These are phyloP conservation scores for Paxillus involutus DNA, from an alignment of 768 basidiomycete species.

Conservation along the genomic window DNA sequence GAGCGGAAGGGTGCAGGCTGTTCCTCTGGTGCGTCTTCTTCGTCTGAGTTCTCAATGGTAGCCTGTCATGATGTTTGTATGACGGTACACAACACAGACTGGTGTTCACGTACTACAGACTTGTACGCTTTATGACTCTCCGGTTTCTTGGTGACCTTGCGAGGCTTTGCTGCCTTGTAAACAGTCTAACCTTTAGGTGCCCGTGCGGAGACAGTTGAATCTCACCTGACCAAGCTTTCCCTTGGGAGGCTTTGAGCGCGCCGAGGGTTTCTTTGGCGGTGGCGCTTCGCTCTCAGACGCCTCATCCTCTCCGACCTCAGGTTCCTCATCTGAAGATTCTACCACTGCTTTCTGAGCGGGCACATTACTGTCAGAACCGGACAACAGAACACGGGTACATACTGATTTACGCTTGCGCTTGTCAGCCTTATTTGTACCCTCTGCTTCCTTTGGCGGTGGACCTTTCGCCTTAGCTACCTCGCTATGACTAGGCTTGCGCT, in stretches of 20 bases:
- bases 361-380: neutral
- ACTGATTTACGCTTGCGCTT: conserved; percentile 15
- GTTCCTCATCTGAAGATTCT: neutral
- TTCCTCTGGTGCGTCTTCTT: conserved; percentile 11
- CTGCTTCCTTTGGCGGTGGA: neutral
- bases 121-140: conserved; percentile 24
- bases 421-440: neutral
- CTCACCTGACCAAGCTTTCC: conserved; percentile 3
- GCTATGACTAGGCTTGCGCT: conserved; percentile 3
- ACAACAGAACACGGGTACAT: neutral
- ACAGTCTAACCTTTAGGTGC: neutral
- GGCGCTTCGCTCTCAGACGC: conserved; percentile 2
- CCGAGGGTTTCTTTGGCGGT: conserved; percentile 11
- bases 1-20: conserved; percentile 1
- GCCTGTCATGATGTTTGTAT: conserved; percentile 13
- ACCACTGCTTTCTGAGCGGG: neutral
- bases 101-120: conserved; percentile 21
- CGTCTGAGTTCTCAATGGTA: conserved; percentile 28
- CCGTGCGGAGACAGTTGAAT: neutral
- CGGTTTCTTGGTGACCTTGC: conserved; percentile 12
- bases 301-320: neutral
- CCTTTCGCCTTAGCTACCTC: neutral
- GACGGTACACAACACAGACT: neutral
- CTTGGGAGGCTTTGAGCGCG: conserved; percentile 11
- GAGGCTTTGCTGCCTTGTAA: conserved; percentile 9